Percentiles rank a stretch among this genome's conserved stretches.
These are phyloP conservation scores for Lavandula angustifolia DNA, from an alignment of 257 asterid species.

Conservation along the genomic window DNA sequence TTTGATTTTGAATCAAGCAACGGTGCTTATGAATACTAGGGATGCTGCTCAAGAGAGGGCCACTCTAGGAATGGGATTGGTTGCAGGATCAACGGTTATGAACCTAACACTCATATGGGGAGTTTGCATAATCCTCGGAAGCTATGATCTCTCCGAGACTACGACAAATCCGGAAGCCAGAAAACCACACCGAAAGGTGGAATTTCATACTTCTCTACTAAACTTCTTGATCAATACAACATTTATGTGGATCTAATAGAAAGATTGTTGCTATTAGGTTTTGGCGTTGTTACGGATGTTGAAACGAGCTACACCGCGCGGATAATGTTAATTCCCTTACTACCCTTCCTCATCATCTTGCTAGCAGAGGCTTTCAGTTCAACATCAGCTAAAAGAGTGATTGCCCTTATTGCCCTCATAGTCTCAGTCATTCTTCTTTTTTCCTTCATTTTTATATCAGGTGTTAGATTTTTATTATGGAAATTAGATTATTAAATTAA, in stretches of 20 bases:
- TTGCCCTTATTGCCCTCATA: slow-evolving; percentile 46
- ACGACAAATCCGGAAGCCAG: slow-evolving; percentile 29
- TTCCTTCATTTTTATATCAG: neutral
- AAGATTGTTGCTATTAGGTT: slow-evolving; percentile 31
- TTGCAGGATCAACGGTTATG: slow-evolving; percentile 67
- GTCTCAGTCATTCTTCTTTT: slow-evolving; percentile 38
- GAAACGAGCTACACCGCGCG: slow-evolving; percentile 63
- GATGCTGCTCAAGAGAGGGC: slow-evolving; percentile 62
- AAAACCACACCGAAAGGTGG: slow-evolving; percentile 31
- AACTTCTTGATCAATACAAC: neutral
- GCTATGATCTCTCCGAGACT: slow-evolving; percentile 49
- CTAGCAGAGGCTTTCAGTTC: slow-evolving; percentile 36
- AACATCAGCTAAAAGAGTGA: slow-evolving; percentile 32
- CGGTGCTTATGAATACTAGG: slow-evolving; percentile 45
- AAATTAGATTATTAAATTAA: too few relatives aligned
- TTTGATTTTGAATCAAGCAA: slow-evolving; percentile 36
- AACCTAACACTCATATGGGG: slow-evolving; percentile 68
- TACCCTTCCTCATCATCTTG: slow-evolving; percentile 50
- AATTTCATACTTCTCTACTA: neutral
- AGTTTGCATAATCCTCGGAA: slow-evolving; percentile 47
- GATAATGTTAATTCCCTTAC: slow-evolving; percentile 45
- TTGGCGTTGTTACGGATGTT: slow-evolving; percentile 53
- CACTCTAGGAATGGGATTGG: slow-evolving; percentile 61
- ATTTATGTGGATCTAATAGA: neutral
- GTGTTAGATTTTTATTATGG: too few relatives aligned